Evolutionary conservation across 176 grass and related monocot species (phyloP).

Genomic region (Hordeum vulgare): MorexV3_pseudomolecules_assembly NC_058521.1:6252500-6252999

Average conservation of each 20-base stretch:
- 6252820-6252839: slow-evolving; percentile 22
- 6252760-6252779: slow-evolving; percentile 80
- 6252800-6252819: slow-evolving; percentile 55
- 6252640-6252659: slow-evolving; percentile 65
- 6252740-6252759: slow-evolving; percentile 82
- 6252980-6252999: neutral
- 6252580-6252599: slow-evolving; percentile 82
- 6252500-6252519: neutral
- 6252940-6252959: neutral
- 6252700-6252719: neutral
- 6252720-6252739: neutral
- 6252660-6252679: slow-evolving; percentile 18
- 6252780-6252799: slow-evolving; percentile 96
- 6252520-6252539: slow-evolving; percentile 51
- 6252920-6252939: neutral
- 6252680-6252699: neutral
- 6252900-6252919: neutral
- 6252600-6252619: slow-evolving; percentile 37
- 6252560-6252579: slow-evolving; percentile 93
- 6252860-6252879: neutral
- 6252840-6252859: neutral
- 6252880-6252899: neutral
- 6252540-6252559: slow-evolving; percentile 81
- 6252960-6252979: neutral
- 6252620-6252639: slow-evolving; percentile 71